Conservation (phyloP, 148 eudicot genomes). For the Nyssa sinensis region DNA sequence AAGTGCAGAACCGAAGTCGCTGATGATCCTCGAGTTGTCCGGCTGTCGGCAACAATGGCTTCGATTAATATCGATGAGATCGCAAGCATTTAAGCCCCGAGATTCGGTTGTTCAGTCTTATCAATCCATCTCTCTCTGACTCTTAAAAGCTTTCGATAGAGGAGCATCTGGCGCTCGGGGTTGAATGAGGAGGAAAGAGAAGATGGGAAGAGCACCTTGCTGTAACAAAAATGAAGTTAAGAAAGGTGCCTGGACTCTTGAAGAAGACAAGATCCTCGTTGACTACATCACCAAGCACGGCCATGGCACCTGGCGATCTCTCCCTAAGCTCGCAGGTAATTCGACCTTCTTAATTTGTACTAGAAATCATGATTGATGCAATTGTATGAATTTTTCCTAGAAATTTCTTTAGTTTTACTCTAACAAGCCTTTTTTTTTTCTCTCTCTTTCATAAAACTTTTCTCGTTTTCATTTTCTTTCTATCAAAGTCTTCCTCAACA, state of each 20-base stretch:
- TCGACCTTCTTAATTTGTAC: neutral
- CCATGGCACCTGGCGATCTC: slow-evolving; percentile 26
- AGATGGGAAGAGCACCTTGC: slow-evolving; percentile 29
- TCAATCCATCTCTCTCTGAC: no score
- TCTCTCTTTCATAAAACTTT: no score
- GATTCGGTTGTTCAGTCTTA: neutral
- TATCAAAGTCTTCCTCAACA: no score
- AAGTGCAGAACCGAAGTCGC: no score
- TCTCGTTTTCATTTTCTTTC: no score
- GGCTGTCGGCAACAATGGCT: neutral
- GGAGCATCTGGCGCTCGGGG: no score
- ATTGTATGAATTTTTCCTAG: no score
- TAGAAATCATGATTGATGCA: no score
- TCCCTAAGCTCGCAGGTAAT: slow-evolving; percentile 24
- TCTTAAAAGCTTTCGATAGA: no score
- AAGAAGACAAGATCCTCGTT: slow-evolving; percentile 25
- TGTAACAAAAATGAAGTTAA: slow-evolving; percentile 22
- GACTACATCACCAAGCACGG: slow-evolving; percentile 26
- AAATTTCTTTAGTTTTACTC: no score
- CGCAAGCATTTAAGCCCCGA: neutral
- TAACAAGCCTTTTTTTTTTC: no score
- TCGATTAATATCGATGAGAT: neutral
- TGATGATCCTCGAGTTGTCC: neutral
- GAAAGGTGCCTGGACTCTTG: slow-evolving; percentile 32
- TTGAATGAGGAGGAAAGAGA: neutral